Evolutionary conservation across 106 monocot species (phyloP), one percentile per base, ranked within the genome.

Genomic region (Acorus gramineus): DNA sequence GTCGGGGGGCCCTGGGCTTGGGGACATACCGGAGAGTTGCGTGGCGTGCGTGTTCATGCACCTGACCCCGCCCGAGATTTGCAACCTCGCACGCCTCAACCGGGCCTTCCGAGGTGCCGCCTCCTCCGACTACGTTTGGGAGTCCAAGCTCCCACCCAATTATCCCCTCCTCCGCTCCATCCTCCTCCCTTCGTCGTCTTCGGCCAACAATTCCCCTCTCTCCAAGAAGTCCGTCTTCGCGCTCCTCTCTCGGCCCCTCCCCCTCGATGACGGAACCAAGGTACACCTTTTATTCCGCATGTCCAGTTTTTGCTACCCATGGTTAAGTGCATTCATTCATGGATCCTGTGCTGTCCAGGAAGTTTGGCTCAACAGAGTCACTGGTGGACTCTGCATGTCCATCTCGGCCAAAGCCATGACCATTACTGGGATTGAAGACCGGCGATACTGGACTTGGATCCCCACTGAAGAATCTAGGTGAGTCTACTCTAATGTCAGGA

Each of bases 51-150:
- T 80, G 7, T 80, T 80, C 47, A 80, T 74, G 74, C 62, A 75
- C 71, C 70, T 80, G 42, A 75, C 62, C 2, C 80, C 80, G 3
- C 71, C 70, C 5, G 80, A 80, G 75, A 80, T 80, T 60, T 80
- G 80, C 66, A 80, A 74, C 61, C 75, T 80, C 49, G 80, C 75
- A 48, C 80, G 80, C 13, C 74, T 80, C 45, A 80, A 80, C 69
- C 80, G 80, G 46, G 80, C 80, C n/a, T 80, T 80, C 59, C 80
- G 80, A 28, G 80, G 71, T 6, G 80, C 80, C 42, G 80, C 80
- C 50, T 80, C 80, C 8, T 53, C 80, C 8, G 80, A 80, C 65
- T 70, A 44, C 56, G 80, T 80, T n/a, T 80, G 80, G 80, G 74
- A 80, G 62, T 70, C 65, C 7, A 80, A 80, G 52, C 80, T 80